phyloP scores from a whole-genome alignment of 2,329 filamentous ascomycete species.

The Penicillium thymicola region DNA sequence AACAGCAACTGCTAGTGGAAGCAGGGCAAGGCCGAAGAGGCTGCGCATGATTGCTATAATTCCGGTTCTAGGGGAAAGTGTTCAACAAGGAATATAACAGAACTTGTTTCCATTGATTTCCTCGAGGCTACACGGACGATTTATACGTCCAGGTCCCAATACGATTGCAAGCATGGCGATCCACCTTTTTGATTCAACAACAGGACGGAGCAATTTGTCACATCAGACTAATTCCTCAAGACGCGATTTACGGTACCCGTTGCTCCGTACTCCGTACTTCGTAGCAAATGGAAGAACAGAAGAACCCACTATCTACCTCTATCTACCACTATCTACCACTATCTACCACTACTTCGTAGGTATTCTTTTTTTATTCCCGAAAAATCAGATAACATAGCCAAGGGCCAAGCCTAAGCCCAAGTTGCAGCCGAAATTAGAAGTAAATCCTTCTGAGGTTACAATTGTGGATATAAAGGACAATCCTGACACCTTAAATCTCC shows the following conservation, averaged over 20 bases:
- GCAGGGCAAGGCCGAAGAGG: constrained; percentile 12
- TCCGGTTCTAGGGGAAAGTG: background rate
- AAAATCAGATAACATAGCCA: background rate
- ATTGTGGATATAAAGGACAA: background rate
- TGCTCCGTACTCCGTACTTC: background rate
- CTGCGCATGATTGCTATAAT: constrained; percentile 13
- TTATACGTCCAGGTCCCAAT: background rate
- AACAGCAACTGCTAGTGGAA: constrained; percentile 15
- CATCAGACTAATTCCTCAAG: background rate
- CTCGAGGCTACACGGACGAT: background rate
- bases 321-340: background rate
- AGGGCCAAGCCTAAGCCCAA: background rate
- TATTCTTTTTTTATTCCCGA: background rate
- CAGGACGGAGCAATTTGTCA: background rate
- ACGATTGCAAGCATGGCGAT: background rate
- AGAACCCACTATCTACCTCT: background rate
- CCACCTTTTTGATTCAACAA: background rate
- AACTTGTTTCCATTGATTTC: background rate
- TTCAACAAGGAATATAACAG: background rate
- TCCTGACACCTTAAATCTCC: background rate
- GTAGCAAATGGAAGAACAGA: background rate
- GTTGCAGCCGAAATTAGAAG: background rate
- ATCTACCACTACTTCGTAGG: background rate
- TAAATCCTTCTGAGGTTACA: background rate
- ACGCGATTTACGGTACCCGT: background rate